Evolutionary conservation across 371 early-diverging fungal species (phyloP).

Genomic region (Umbelopsis sp.): DNA sequence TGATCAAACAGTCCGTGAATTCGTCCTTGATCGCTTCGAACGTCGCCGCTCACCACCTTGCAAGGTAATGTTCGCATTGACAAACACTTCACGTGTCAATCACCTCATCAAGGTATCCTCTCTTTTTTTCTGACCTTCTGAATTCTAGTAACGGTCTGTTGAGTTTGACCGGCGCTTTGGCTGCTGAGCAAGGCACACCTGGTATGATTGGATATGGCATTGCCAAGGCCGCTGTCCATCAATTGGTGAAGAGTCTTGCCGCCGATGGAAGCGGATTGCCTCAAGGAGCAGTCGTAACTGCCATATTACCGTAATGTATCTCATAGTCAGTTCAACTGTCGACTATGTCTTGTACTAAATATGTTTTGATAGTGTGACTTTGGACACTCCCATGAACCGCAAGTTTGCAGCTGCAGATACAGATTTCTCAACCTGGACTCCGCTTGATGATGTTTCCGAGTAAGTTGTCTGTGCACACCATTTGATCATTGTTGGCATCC

Average conservation of each 20-base stretch:
- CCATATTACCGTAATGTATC: conserved; percentile 77
- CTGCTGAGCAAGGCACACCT: conserved; percentile 80
- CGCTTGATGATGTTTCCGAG: conserved; percentile 75
- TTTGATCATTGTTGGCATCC: background rate
- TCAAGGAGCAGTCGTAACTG: conserved; percentile 66
- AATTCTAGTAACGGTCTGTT: conserved; percentile 75
- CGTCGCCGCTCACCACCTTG: conserved; percentile 77
- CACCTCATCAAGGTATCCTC: too few relatives aligned
- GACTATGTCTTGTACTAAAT: conserved; percentile 2
- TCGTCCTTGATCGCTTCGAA: conserved; percentile 84
- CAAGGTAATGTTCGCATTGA: conserved; percentile 53
- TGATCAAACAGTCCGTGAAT: conserved; percentile 82
- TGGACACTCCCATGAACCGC: conserved; percentile 96
- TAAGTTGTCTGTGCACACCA: conserved; percentile 36
- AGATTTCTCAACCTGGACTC: conserved; percentile 89
- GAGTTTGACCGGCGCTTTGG: conserved; percentile 83
- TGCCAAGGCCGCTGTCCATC: conserved; percentile 95
- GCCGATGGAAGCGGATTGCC: conserved; percentile 80
- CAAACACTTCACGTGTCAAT: background rate
- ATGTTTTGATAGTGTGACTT: conserved; percentile 58
- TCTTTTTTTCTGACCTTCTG: background rate
- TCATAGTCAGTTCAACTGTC: background rate
- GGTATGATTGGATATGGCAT: conserved; percentile 94
- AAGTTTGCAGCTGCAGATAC: conserved; percentile 82
- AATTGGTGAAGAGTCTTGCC: conserved; percentile 82